A percentile compares a stretch with the other conserved stretches of the same genome.
Evolutionary conservation across 1,139 yeast species (phyloP).

Genomic region (Pneumocystis canis): DNA sequence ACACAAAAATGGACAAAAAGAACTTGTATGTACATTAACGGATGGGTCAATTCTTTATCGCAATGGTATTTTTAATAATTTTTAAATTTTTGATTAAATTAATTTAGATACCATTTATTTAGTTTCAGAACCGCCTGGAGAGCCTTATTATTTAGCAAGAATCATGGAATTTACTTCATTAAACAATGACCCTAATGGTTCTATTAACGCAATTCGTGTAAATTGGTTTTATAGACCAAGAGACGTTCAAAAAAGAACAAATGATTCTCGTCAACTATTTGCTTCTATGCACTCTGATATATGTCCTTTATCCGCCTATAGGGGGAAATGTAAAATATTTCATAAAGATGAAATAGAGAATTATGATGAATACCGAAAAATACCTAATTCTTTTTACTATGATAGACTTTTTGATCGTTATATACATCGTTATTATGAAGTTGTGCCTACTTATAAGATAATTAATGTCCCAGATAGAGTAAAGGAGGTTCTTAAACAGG

Average conservation of each 20-base stretch:
- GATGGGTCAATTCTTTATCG: background rate
- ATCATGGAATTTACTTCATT: conserved; percentile 52
- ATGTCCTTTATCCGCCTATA: conserved; percentile 59
- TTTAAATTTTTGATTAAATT: background rate
- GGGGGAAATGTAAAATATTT: conserved; percentile 61
- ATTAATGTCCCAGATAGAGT: conserved; percentile 47
- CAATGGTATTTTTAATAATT: background rate
- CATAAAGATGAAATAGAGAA: conserved; percentile 55
- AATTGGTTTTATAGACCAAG: conserved; percentile 90
- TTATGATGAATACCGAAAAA: conserved; percentile 38
- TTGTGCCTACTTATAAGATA: conserved; percentile 44
- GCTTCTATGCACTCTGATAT: conserved; percentile 80
- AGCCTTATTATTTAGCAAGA: conserved; percentile 81
- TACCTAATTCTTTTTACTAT: conserved; percentile 67
- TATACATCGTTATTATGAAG: conserved; percentile 70
- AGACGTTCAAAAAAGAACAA: conserved; percentile 54
- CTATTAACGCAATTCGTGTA: conserved; percentile 37
- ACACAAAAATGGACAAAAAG: background rate
- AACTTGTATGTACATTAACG: background rate
- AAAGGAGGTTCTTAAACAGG: conserved; percentile 45
- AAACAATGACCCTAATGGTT: conserved; percentile 4
- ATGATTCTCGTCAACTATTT: conserved; percentile 60
- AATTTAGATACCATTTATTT: conserved; percentile 55
- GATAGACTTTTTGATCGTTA: conserved; percentile 77
- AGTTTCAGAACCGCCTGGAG: conserved; percentile 89